These are phyloP conservation scores for Ceratobasidium sp. DNA, from an alignment of 1,284 basidiomycete genomes.

Conservation along the genomic window DNA sequence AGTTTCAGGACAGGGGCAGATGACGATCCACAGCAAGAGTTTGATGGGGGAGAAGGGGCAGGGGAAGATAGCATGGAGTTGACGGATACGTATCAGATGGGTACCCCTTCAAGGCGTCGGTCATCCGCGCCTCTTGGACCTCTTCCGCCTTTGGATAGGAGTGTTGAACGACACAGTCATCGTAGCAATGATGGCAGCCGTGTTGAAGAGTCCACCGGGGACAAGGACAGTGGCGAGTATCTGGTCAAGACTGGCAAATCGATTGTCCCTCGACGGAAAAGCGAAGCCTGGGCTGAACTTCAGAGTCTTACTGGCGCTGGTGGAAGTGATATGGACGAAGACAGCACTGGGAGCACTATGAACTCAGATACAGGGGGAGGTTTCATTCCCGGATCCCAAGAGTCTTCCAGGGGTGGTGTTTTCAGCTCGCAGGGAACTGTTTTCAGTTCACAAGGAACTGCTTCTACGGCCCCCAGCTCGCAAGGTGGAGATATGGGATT, in stretches of 20 bases:
- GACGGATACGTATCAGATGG: conserved; percentile 38
- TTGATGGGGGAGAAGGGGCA: conserved; percentile 18
- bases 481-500: conserved; percentile 22
- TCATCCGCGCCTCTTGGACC: conserved; percentile 29
- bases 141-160: conserved; percentile 30
- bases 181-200: conserved; percentile 4
- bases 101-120: conserved; percentile 28
- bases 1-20: conserved; percentile 20
- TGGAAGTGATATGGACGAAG: conserved; percentile 18
- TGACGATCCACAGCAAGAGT: not conserved
- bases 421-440: conserved; percentile 5
- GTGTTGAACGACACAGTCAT: not conserved
- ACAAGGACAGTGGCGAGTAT: not conserved
- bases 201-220: not conserved
- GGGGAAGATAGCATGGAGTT: conserved; percentile 43
- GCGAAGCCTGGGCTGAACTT: conserved; percentile 42
- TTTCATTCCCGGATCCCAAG: conserved; percentile 3
- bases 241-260: conserved; percentile 36
- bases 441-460: conserved; percentile 13
- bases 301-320: conserved; percentile 35
- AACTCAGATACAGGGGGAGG: conserved; percentile 7
- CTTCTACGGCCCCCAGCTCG: not conserved
- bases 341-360: conserved; percentile 21
- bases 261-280: conserved; percentile 26
- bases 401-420: not conserved